Evolutionary conservation across 768 basidiomycete genomes (phyloP), one percentile per base, ranked within the genome.

Genomic region (Suillus hirtellus): DNA sequence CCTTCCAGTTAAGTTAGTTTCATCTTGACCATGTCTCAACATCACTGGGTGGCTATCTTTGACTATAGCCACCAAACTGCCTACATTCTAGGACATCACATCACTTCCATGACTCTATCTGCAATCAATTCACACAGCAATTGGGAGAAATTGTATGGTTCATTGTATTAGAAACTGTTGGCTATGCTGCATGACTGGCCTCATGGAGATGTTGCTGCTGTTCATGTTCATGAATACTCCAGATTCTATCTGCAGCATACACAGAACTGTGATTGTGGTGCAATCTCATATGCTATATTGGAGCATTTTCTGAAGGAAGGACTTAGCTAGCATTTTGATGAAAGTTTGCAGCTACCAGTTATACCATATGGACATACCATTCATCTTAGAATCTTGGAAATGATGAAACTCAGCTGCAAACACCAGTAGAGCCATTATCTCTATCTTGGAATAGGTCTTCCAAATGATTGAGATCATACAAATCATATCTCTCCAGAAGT

Each of bases 241-340:
- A 5, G 60, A 65, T 35, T 60, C 61, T 38, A 7, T 4, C 1
- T 49, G 58, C 21, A 60, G 63, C 46, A 59, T 35, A 1, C 34
- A 35, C 8, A 1, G 2, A 14, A 21, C 11, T 47, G 46, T 47
- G 64, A 66, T 8, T 67, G 65, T 66, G 58, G 65, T 3, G 60
- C 67, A 3, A 64, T 64, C 5, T n/a, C 63, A 12, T 27, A 12
- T 50, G 49, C 14, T 19, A n/a, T 67, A 4, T 21, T 64, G 14
- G 42, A 66, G 55, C 55, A 46, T 3, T 49, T 47, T 14, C 5
- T 47, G 5, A 12, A 47, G 0, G 1, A 47, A 12, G 11, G 21
- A 2, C 12, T 47, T 0, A 47, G 21, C 11, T 10, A 47, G 2
- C 12, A 47, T 24, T 2, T 47, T 12, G 21, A 21, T 47, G 46